A percentile compares a stretch with the other conserved stretches of the same genome.
phyloP scores from a whole-genome alignment of 2,329 filamentous ascomycete genomes.

The Endothia cerciana region DNA sequence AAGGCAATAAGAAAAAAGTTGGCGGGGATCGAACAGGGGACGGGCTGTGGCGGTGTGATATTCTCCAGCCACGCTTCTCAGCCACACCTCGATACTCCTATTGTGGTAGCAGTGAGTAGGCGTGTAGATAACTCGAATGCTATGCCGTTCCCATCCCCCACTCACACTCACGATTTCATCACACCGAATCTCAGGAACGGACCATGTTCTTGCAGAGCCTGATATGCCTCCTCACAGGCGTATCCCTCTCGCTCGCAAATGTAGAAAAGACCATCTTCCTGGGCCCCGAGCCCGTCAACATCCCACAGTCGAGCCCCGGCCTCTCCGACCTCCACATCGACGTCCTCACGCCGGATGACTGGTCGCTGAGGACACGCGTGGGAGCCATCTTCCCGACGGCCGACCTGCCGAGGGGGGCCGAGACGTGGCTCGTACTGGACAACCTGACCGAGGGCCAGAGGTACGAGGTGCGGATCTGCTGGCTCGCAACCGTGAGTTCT shows the following conservation, averaged over 20 bases:
- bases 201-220: slow-evolving; percentile 20
- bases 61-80: not conserved
- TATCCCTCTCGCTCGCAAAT: slow-evolving; percentile 60
- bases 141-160: too few relatives aligned
- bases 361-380: slow-evolving; percentile 65
- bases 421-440: slow-evolving; percentile 81
- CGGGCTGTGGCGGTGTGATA: not conserved
- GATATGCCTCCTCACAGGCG: slow-evolving; percentile 28
- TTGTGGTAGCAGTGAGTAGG: too few relatives aligned
- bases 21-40: too few relatives aligned
- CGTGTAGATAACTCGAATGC: too few relatives aligned
- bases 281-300: slow-evolving; percentile 62
- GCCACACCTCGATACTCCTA: not conserved
- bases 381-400: slow-evolving; percentile 68
- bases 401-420: slow-evolving; percentile 56
- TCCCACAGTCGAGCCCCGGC: slow-evolving; percentile 59
- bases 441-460: slow-evolving; percentile 70
- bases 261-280: slow-evolving; percentile 91
- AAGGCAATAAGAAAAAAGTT: too few relatives aligned
- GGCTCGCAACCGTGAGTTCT: slow-evolving; percentile 81
- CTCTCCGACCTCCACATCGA: slow-evolving; percentile 66
- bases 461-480: slow-evolving; percentile 92
- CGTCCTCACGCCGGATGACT: slow-evolving; percentile 61
- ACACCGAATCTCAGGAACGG: not conserved
- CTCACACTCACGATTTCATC: not conserved